Conservation (phyloP, 2,329 filamentous ascomycete species). For the Harringtonia aguacate region DNA sequence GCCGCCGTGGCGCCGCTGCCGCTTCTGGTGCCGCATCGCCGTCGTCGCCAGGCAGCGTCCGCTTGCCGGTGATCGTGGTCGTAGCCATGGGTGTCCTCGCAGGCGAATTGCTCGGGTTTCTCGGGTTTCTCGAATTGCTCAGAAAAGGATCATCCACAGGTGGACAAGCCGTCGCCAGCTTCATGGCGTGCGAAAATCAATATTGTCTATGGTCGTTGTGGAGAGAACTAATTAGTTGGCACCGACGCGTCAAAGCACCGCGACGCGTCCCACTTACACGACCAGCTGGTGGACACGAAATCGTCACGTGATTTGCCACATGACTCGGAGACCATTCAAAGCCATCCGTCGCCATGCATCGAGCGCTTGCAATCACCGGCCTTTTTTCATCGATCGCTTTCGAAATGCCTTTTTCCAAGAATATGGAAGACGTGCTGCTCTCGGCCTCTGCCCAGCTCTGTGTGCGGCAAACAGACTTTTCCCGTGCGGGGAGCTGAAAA, state of each 20-base stretch:
- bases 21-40: background rate
- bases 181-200: background rate
- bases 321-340: background rate
- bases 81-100: background rate
- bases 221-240: background rate
- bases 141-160: background rate
- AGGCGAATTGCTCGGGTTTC: too few relatives aligned
- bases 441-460: too few relatives aligned
- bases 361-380: too few relatives aligned
- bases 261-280: constrained; percentile 10
- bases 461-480: too few relatives aligned
- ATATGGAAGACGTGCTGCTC: too few relatives aligned
- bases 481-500: too few relatives aligned
- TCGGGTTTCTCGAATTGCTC: background rate
- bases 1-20: background rate
- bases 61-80: background rate
- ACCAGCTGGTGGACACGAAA: background rate
- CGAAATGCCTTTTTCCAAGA: too few relatives aligned
- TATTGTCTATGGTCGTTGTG: background rate
- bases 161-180: constrained; percentile 1
- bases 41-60: background rate
- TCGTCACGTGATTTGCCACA: background rate
- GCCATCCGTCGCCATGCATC: too few relatives aligned
- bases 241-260: constrained; percentile 4
- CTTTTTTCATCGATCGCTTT: too few relatives aligned